These are phyloP conservation scores for Geoglossum cookeanum DNA, from an alignment of 2,329 filamentous ascomycete genomes.

Conservation along the genomic window DNA sequence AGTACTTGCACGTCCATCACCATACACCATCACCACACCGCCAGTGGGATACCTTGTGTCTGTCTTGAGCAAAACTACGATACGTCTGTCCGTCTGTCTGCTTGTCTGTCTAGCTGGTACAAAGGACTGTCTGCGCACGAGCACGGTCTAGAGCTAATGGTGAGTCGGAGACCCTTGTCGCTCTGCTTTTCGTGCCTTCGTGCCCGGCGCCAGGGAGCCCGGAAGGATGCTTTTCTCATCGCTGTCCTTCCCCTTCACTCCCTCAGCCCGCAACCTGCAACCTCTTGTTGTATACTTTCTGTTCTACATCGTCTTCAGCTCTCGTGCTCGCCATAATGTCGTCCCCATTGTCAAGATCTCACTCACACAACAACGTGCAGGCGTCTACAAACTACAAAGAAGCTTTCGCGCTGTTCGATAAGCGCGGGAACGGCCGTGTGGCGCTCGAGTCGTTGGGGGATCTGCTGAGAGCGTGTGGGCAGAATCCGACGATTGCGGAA, in stretches of 20 bases:
- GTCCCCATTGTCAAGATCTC: neutral
- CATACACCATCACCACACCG: no score
- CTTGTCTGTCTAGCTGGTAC: neutral
- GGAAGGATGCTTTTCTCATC: no score
- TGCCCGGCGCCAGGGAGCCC: no score
- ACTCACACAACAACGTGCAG: constrained; percentile 21
- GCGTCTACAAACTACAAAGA: constrained; percentile 98
- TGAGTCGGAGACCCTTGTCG: neutral
- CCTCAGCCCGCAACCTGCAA: neutral
- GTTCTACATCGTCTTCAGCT: neutral
- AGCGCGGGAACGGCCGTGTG: constrained; percentile 91
- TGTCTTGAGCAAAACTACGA: no score
- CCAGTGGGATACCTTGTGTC: no score
- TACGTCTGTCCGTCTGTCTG: no score
- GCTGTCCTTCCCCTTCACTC: neutral
- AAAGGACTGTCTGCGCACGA: neutral
- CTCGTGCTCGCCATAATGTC: neutral
- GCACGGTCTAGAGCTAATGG: neutral
- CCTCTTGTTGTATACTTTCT: neutral
- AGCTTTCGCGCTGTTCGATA: constrained; percentile 98
- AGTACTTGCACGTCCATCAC: no score
- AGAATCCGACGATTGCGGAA: constrained; percentile 91
- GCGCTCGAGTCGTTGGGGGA: constrained; percentile 74
- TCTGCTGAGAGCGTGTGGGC: constrained; percentile 84
- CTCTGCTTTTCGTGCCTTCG: neutral